These are phyloP conservation scores for Fusarium sp. DNA, from an alignment of 2,329 filamentous ascomycete genomes.

Conservation along the genomic window DNA sequence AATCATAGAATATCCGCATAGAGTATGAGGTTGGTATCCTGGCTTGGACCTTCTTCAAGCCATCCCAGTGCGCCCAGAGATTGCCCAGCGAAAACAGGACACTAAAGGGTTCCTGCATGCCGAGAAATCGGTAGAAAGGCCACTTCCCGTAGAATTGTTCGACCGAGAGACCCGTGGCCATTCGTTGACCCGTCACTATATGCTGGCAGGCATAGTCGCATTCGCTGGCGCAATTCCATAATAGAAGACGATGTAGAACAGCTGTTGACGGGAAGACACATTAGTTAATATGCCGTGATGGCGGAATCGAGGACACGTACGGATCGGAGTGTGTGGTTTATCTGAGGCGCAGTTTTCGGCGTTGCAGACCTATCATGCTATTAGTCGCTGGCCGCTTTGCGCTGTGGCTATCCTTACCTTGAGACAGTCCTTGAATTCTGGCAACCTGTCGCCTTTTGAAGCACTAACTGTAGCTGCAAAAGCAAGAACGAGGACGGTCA, in stretches of 20 bases:
- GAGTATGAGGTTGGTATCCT: constrained; percentile 79
- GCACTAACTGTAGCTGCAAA: constrained; percentile 66
- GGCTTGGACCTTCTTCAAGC: constrained; percentile 76
- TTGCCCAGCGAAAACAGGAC: constrained; percentile 95
- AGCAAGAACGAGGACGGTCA: constrained; percentile 54
- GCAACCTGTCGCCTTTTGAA: constrained; percentile 84
- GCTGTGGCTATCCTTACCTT: constrained; percentile 64
- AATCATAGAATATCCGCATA: constrained; percentile 82
- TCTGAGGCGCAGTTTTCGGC: constrained; percentile 80
- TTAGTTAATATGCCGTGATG: constrained; percentile 27
- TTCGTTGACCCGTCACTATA: constrained; percentile 80
- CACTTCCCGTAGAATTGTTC: constrained; percentile 99
- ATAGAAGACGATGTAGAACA: constrained; percentile 82
- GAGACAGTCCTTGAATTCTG: constrained; percentile 89
- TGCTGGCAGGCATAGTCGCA: constrained; percentile 99
- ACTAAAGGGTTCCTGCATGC: constrained; percentile 94
- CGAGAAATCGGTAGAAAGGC: constrained; percentile 91
- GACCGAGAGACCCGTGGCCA: constrained; percentile 73
- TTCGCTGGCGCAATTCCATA: constrained; percentile 93
- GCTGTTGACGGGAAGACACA: constrained; percentile 63
- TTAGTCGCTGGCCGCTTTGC: constrained; percentile 24
- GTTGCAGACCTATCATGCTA: constrained; percentile 76
- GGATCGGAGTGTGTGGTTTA: constrained; percentile 70
- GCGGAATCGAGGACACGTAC: constrained; percentile 62
- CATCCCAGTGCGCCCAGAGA: constrained; percentile 84